Base-by-base conservation (phyloP, 768 basidiomycete genomes). In the Psilocybe cyanescens region DNA sequence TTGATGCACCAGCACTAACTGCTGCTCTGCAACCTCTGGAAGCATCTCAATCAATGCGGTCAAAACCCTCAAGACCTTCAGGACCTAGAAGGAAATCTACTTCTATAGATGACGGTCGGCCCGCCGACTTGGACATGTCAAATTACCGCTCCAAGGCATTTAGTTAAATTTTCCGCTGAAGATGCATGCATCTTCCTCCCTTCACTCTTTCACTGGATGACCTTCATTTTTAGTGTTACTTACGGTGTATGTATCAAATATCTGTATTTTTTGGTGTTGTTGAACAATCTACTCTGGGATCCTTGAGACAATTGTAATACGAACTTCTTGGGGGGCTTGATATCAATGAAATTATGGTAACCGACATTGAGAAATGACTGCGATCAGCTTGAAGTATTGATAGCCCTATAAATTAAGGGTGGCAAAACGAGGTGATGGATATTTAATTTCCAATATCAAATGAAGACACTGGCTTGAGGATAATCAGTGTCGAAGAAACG, bases 41-140 rank as follows among this genome's bases (percentile, higher is more conserved):
- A 35, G 56, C 59, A 31, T 56, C 60, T 28, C 60, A 54, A 31
- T 62, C 61, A 19, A 55, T 59, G 39, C 63, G 56, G 19, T 60
- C 63, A 65, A 64, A 64, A 62, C 57, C 51, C 12, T 55, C 51
- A 47, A 71, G 74, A 39, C 79, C 79, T 41, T 67, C 71, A 30
- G 79, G 80, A 17, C 79, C 79, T 51, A 74, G 78, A 54, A 68
- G 68, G 55, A 70, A 68, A 48, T 63, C 67, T 12, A 60, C 52
- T 31, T 72, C 72, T 31, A 60, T 68, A 47, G 70, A 71, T 14
- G 63, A 68, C 39, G 64, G 65, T 49, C 68, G 69, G 39, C 74
- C 73, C 8, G 61, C 71, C 48, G 63, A 67, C 19, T 57, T 72
- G 30, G 75, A 74, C 48, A 55, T 75, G 58, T 67, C 72, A 14